These are phyloP conservation scores for Alternaria gaisen DNA, from an alignment of 2,329 filamentous ascomycete genomes.

Conservation along the genomic window DNA sequence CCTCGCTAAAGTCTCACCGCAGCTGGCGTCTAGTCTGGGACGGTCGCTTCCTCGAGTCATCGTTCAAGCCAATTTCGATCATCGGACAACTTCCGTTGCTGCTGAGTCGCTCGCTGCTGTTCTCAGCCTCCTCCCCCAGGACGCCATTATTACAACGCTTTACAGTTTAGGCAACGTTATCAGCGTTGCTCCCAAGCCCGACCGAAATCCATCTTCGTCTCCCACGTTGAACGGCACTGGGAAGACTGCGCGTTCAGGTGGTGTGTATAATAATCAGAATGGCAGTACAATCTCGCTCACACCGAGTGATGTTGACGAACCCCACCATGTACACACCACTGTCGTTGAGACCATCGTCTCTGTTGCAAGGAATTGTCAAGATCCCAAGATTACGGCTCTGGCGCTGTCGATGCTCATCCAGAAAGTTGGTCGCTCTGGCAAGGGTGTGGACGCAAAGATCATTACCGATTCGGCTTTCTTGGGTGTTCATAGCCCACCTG, in stretches of 20 bases:
- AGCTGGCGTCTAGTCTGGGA: conserved; percentile 77
- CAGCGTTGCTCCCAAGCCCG: conserved; percentile 70
- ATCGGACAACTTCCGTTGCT: conserved; percentile 75
- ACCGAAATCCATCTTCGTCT: conserved; percentile 58
- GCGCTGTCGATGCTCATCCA: conserved; percentile 97
- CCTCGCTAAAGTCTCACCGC: conserved; percentile 76
- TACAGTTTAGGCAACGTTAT: conserved; percentile 97
- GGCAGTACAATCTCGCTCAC: conserved; percentile 84
- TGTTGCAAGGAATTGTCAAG: conserved; percentile 82
- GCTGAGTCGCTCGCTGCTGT: conserved; percentile 86
- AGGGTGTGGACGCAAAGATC: conserved; percentile 82
- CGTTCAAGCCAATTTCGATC: conserved; percentile 79
- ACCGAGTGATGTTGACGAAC: conserved; percentile 79
- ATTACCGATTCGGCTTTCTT: conserved; percentile 82
- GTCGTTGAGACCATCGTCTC: conserved; percentile 95
- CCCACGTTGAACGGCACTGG: conserved; percentile 58
- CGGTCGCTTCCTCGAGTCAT: conserved; percentile 85
- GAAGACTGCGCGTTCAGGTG: conserved; percentile 54
- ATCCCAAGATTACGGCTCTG: conserved; percentile 91
- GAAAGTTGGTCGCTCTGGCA: conserved; percentile 86
- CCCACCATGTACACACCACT: conserved; percentile 78
- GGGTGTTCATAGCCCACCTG: conserved; percentile 76
- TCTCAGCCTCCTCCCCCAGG: conserved; percentile 83
- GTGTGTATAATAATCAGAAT: conserved; percentile 60
- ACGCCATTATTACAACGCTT: conserved; percentile 91